Base-by-base conservation (phyloP, 371 early-diverging fungal genomes). In the Syncephalis fuscata region DNA sequence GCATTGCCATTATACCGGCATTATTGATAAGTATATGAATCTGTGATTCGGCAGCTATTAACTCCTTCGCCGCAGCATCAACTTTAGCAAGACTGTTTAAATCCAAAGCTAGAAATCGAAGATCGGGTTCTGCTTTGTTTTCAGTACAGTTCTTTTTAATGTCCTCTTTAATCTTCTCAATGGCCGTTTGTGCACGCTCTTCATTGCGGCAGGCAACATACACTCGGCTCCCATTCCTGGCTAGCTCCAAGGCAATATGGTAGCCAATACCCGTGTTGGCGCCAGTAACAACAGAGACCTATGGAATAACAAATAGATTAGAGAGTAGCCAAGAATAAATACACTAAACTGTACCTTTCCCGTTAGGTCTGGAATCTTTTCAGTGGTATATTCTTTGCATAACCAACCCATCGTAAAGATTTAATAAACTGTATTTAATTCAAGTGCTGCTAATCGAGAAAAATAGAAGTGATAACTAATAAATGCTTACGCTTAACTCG, bases 271-370 rank as follows among this genome's bases (percentile, higher is more conserved):
- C 86, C 10, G 68, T 60, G 52, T 70, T 78, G 10, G 71, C 76
- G 23, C 88, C 88, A 17, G 84, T 84, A 23, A 87, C 75, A 22
- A 87, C 67, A 24, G 76, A 77, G 43, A 68, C 50, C 52, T 63
- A 43, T 20, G 32, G 4, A 11, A 7, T 32, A 32, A 11, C 11
- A 7, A 32, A 32, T 32, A 7, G 11, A 7, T 7, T 32, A 32
- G 11, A 32, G 32, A 7, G 11, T 32, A 4, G 11, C 7, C 32
- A 11, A 7, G 32, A 7, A 11, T 32, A 11, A 4, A 32, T 32
- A 32, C 32, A 32, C 11, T 32, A 11, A 4, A 7, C 4, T 11
- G 11, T 32, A 32, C 32, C 32, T 32, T 32, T 32, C 32, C 32
- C 32, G 32, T 32, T 11, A 32, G 11, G 11, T 11, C 11, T 32